Base-by-base conservation (phyloP, 2,329 filamentous ascomycete genomes). In the Huntiella savannae region DNA sequence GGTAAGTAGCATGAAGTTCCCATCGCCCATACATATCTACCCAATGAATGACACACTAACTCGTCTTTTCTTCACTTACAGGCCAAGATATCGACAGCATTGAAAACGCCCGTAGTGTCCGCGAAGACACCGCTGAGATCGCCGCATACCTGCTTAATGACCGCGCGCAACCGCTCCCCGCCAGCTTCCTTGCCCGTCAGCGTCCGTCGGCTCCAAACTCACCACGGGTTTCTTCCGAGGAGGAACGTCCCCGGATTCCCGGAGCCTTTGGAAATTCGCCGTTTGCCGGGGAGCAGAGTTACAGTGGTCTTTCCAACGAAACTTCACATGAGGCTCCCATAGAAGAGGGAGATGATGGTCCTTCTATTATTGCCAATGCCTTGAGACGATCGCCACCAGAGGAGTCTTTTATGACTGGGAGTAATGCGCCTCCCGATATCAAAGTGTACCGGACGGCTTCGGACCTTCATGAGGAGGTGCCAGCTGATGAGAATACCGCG, bases 121-220 rank as follows among this genome's bases (percentile, higher is more conserved):
- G 86, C 52, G 79, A 91, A 61, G 80, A 91, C 57, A 92, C 86
- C 2, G 83, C 85, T 44, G 84, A 93, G 61, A 69, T 94, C 48
- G 86, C 86, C 38, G 84, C 75, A 13, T 85, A 87, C 58, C 78
- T 84, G 43, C 70, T 94, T 22, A 79, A 79, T 35, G 75, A 82
- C 54, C 69, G 70, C 54, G 62, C 68, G 48, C 59, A 63, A 11
- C 48, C 48, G 5, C 48, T 49, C 19, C 47, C 48, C 22, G 40
- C 49, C 54, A 58, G 38, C 62, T 49, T 49, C 32, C 44, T 49
- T 7, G 8, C 48, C 7, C 48, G 53, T 54, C 33, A 61, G 59
- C 40, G 58, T 59, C 40, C 40, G 2, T 46, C 59, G 58, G 40
- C 62, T 63, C 13, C 56, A 55, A 35, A 59, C 28, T 50, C 53